A percentile compares a stretch with the other conserved stretches of the same genome.
phyloP scores from a whole-genome alignment of 164 flowering plant genomes.

The Macadamia tetraphylla region DNA sequence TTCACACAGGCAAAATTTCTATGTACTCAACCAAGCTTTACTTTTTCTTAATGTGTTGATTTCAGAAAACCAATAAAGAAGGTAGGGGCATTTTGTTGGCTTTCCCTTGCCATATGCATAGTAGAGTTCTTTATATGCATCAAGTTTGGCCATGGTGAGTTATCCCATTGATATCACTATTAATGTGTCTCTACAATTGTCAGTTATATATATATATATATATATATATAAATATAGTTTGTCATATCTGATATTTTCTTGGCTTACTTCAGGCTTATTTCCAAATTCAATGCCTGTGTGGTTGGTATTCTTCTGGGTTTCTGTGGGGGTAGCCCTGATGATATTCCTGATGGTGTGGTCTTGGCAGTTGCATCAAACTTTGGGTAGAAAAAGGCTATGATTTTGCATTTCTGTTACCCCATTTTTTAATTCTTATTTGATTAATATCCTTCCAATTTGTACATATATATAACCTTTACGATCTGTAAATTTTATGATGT shows the following conservation, averaged over 20 bases:
- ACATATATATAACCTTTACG: slow-evolving; percentile 33
- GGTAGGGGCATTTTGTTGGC: slow-evolving; percentile 96
- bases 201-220: background rate
- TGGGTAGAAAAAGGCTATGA: slow-evolving; percentile 54
- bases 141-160: slow-evolving; percentile 94
- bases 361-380: slow-evolving; percentile 57
- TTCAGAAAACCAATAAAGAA: slow-evolving; percentile 60
- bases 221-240: too few relatives aligned
- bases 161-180: background rate
- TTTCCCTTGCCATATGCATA: slow-evolving; percentile 90
- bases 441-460: slow-evolving; percentile 32
- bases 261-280: slow-evolving; percentile 54
- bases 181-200: background rate
- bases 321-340: slow-evolving; percentile 39
- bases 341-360: slow-evolving; percentile 64
- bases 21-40: background rate
- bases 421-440: slow-evolving; percentile 30
- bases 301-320: slow-evolving; percentile 71
- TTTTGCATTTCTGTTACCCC: slow-evolving; percentile 12
- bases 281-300: slow-evolving; percentile 80
- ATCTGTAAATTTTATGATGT: slow-evolving; percentile 46
- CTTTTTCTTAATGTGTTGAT: slow-evolving; percentile 2
- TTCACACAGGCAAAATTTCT: background rate
- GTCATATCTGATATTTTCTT: background rate
- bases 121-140: slow-evolving; percentile 94